phyloP scores from a whole-genome alignment of 495 filamentous ascomycete genomes.

The Hypoxylon cercidicola region DNA sequence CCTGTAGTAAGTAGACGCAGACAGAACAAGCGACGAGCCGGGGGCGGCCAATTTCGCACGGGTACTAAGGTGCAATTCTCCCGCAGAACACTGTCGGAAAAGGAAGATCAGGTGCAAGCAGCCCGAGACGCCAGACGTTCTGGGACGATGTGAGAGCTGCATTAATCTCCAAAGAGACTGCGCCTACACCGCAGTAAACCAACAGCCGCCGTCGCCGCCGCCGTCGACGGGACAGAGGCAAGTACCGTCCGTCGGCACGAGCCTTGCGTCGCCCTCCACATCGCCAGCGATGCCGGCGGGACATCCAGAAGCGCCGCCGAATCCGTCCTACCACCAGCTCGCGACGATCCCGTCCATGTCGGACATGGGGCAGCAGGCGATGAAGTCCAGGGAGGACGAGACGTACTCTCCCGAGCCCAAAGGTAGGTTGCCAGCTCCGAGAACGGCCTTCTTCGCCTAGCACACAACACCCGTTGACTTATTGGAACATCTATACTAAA shows the following conservation, averaged over 20 bases:
- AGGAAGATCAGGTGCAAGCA: conserved; percentile 95
- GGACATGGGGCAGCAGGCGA: conserved; percentile 58
- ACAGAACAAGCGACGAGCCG: conserved; percentile 28
- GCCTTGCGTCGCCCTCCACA: conserved; percentile 58
- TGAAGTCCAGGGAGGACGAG: conserved; percentile 52
- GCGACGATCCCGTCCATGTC: conserved; percentile 59
- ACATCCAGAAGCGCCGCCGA: conserved; percentile 55
- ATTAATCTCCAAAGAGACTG: conserved; percentile 97
- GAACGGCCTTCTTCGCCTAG: background rate
- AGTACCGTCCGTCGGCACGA: conserved; percentile 52
- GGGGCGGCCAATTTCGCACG: conserved; percentile 17
- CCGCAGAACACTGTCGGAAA: conserved; percentile 86
- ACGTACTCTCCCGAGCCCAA: conserved; percentile 51
- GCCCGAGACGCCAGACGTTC: conserved; percentile 69
- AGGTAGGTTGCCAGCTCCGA: conserved; percentile 48
- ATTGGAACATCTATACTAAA: conserved; percentile 45
- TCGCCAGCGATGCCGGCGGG: conserved; percentile 60
- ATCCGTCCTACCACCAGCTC: conserved; percentile 56
- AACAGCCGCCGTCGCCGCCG: conserved; percentile 75
- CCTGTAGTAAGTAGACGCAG: conserved; percentile 81
- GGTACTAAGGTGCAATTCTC: conserved; percentile 26
- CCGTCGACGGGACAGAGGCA: conserved; percentile 52
- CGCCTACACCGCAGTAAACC: conserved; percentile 92
- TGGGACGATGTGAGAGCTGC: conserved; percentile 93
- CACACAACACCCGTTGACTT: background rate